These are phyloP conservation scores for Coemansia sp. DNA, from an alignment of 192 early-diverging fungal genomes.

Conservation along the genomic window DNA sequence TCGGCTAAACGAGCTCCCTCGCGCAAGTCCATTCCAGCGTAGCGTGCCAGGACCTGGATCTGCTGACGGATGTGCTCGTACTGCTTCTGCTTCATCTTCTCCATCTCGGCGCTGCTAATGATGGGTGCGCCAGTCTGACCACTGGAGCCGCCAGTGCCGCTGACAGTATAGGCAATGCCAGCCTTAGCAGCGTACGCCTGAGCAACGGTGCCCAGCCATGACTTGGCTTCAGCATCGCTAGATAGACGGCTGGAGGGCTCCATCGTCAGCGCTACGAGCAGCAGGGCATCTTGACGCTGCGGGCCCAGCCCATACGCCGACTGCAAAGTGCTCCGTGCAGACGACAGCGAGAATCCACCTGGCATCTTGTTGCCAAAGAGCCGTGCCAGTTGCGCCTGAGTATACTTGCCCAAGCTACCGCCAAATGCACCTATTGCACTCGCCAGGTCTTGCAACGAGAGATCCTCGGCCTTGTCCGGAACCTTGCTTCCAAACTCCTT, in stretches of 20 bases:
- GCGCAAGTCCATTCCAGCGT: slow-evolving; percentile 75
- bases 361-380: slow-evolving; percentile 90
- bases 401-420: slow-evolving; percentile 80
- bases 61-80: slow-evolving; percentile 75
- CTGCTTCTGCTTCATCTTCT: slow-evolving; percentile 72
- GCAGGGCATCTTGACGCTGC: slow-evolving; percentile 71
- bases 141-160: slow-evolving; percentile 51
- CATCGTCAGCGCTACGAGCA: slow-evolving; percentile 76
- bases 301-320: slow-evolving; percentile 74
- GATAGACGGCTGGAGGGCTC: slow-evolving; percentile 81
- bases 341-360: slow-evolving; percentile 81
- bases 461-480: slow-evolving; percentile 91
- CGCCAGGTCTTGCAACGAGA: slow-evolving; percentile 80
- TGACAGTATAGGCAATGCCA: too few relatives aligned
- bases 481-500: slow-evolving; percentile 87
- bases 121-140: slow-evolving; percentile 47
- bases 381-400: slow-evolving; percentile 69
- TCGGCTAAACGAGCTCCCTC: slow-evolving; percentile 68
- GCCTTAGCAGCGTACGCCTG: slow-evolving; percentile 72
- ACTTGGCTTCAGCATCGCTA: slow-evolving; percentile 76
- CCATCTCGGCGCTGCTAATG: slow-evolving; percentile 91
- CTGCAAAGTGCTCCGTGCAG: slow-evolving; percentile 69
- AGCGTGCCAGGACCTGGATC: slow-evolving; percentile 78
- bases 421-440: slow-evolving; percentile 59
- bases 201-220: slow-evolving; percentile 76